Evolutionary conservation across 1,284 basidiomycete genomes (phyloP).

Genomic region (Cystobasidium pallidum): DNA sequence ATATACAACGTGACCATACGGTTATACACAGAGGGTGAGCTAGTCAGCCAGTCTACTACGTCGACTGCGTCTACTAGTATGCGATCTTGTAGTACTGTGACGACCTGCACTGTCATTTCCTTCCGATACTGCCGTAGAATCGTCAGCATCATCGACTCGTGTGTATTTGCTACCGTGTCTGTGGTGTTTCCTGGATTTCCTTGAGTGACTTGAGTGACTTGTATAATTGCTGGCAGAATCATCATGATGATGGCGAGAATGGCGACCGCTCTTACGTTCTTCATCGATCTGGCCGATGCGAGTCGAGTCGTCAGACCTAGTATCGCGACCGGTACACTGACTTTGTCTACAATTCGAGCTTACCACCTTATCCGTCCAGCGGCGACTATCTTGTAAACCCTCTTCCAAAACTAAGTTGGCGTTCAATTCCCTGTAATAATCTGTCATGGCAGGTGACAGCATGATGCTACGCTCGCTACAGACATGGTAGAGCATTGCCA

Average conservation of each 20-base stretch:
- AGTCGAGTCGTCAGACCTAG: no score
- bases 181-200: constrained; percentile 7
- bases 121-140: not conserved
- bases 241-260: not conserved
- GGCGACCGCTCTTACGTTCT: constrained; percentile 2
- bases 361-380: constrained; percentile 21
- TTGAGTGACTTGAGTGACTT: constrained; percentile 7
- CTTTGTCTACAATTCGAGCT: not conserved
- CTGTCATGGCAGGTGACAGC: constrained; percentile 31
- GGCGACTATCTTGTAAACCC: constrained; percentile 32
- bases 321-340: no score
- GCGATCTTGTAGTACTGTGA: constrained; percentile 8
- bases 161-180: not conserved
- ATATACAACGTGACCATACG: no score
- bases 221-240: constrained; percentile 16
- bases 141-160: not conserved
- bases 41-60: constrained; percentile 1
- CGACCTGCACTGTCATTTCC: not conserved
- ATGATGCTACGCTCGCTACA: constrained; percentile 26
- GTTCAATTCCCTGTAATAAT: constrained; percentile 26
- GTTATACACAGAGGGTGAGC: not conserved
- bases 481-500: constrained; percentile 32
- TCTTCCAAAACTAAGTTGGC: constrained; percentile 26
- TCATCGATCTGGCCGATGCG: constrained; percentile 2
- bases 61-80: constrained; percentile 16